A percentile compares a stretch with the other conserved stretches of the same genome.
Conservation (phyloP, 495 filamentous ascomycete species). For the Eremomyces bilateralis region DNA sequence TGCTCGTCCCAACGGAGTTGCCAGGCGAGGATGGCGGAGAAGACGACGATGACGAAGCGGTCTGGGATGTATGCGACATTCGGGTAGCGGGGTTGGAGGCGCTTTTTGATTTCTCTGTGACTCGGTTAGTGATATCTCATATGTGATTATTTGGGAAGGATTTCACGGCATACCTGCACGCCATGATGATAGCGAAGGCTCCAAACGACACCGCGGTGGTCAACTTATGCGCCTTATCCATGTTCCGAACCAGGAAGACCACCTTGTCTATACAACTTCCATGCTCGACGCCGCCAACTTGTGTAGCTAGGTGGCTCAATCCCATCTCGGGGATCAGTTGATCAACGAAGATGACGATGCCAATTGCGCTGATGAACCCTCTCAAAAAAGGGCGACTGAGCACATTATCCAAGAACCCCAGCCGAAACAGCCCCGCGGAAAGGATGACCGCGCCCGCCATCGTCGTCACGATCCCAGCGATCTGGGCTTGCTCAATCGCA, state of each 20-base stretch:
- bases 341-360: constrained; percentile 86
- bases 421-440: constrained; percentile 52
- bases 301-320: constrained; percentile 36
- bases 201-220: constrained; percentile 54
- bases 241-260: constrained; percentile 49
- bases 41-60: constrained; percentile 71
- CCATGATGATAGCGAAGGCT: constrained; percentile 76
- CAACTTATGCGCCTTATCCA: constrained; percentile 40
- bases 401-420: constrained; percentile 93
- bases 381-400: constrained; percentile 78
- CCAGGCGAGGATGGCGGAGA: constrained; percentile 66
- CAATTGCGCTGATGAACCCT: constrained; percentile 92
- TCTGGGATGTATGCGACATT: constrained; percentile 79
- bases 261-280: constrained; percentile 73
- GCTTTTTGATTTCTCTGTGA: constrained; percentile 51
- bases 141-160: not conserved
- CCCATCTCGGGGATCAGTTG: constrained; percentile 84
- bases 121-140: constrained; percentile 3
- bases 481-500: constrained; percentile 43
- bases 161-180: constrained; percentile 36
- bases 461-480: constrained; percentile 76
- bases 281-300: constrained; percentile 39
- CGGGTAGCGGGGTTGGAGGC: constrained; percentile 61
- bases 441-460: constrained; percentile 76
- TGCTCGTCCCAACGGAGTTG: constrained; percentile 55